Percentiles rank a stretch among this genome's conserved stretches.
These are phyloP conservation scores for Diplodia mutila DNA, from an alignment of 2,329 filamentous ascomycete species.

Conservation along the genomic window DNA sequence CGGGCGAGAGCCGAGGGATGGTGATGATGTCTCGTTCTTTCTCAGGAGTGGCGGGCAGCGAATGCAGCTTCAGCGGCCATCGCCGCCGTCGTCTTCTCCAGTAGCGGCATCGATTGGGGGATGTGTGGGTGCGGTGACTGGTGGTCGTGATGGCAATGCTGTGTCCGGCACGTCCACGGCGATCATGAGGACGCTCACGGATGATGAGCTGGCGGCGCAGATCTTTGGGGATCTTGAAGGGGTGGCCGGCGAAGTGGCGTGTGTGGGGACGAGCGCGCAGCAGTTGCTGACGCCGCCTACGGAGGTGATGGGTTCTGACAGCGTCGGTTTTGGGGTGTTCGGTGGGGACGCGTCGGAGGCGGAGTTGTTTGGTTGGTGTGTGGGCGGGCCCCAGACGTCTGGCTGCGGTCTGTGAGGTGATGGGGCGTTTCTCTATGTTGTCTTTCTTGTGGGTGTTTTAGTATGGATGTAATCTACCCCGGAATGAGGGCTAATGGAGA, in stretches of 20 bases:
- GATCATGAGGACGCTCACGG: not conserved
- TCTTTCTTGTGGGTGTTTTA: no score
- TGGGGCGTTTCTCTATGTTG: no score
- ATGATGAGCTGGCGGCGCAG: not conserved
- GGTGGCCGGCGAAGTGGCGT: not conserved
- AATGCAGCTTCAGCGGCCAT: not conserved
- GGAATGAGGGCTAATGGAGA: not conserved
- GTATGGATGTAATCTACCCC: not conserved
- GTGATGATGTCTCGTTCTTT: not conserved
- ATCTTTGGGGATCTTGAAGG: not conserved
- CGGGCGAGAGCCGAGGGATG: not conserved
- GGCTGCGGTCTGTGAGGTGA: no score
- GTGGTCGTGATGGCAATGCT: not conserved
- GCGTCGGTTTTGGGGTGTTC: not conserved
- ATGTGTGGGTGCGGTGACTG: not conserved
- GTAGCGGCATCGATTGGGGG: not conserved
- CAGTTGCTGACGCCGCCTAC: conserved; percentile 8
- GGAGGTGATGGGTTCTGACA: not conserved
- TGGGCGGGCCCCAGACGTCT: no score
- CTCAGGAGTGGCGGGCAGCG: not conserved
- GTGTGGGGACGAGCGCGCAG: no score
- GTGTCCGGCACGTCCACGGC: not conserved
- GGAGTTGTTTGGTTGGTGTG: not conserved
- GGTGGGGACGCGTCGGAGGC: not conserved
- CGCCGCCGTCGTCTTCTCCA: not conserved